Conservation (phyloP, 78 protist species). For the Protostelium mycophagum region DNA sequence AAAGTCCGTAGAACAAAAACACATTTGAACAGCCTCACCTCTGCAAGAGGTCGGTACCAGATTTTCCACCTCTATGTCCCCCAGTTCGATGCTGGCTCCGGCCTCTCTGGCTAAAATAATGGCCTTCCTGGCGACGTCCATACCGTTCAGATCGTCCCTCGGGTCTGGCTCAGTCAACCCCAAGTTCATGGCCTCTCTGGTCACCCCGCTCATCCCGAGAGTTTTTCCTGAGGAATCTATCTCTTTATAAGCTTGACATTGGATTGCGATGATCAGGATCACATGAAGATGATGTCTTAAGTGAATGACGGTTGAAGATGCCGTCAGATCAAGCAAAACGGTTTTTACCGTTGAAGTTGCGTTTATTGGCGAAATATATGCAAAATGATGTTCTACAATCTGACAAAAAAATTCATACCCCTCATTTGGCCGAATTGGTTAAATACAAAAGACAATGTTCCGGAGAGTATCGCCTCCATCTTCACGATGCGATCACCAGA, state of each 20-base stretch:
- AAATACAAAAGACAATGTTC: conserved; percentile 73
- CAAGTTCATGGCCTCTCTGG: conserved; percentile 11
- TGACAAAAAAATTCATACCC: neutral
- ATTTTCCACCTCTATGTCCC: neutral
- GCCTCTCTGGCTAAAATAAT: conserved; percentile 24
- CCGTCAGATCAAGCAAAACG: too few relatives aligned
- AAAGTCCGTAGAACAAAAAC: too few relatives aligned
- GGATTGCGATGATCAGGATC: too few relatives aligned
- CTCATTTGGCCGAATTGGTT: conserved; percentile 19
- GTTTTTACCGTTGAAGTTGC: too few relatives aligned
- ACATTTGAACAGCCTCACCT: neutral
- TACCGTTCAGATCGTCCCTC: conserved; percentile 76
- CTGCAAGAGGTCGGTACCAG: conserved; percentile 8
- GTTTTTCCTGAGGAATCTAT: neutral
- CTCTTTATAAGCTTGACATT: too few relatives aligned
- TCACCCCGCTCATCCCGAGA: conserved; percentile 4
- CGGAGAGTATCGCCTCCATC: conserved; percentile 59
- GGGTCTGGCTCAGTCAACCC: conserved; percentile 82
- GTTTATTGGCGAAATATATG: too few relatives aligned
- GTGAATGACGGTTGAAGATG: too few relatives aligned
- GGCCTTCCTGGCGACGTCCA: conserved; percentile 77
- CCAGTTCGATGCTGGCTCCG: neutral
- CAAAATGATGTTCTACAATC: too few relatives aligned
- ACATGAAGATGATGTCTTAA: too few relatives aligned
- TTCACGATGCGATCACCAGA: conserved; percentile 58